Base-by-base conservation (phyloP, 306 rosid genomes). In the Sesbania bispinosa region DNA sequence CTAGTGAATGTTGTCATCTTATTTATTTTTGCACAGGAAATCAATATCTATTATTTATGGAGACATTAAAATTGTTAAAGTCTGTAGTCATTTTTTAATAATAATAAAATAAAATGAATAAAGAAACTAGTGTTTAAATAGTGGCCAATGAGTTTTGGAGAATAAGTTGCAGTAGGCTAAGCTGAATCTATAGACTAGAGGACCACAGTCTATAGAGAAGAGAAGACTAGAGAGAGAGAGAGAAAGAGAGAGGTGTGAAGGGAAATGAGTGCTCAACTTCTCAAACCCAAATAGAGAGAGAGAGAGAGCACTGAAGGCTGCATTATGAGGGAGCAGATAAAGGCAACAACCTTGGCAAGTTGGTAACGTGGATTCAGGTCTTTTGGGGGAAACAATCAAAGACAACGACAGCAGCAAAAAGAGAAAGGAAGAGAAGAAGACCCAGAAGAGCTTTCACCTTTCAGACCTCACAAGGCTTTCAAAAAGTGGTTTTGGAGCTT, bases 291-390 rank as follows among this genome's bases (percentile, higher is more conserved):
- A 76, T 5, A 66, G 46, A 70, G n/a, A n/a, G 55, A 43, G 13
- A 42, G 5, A 43, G 29, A 1, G 7, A 36, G 7, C 10, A 47
- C 23, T n/a, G n/a, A n/a, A n/a, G n/a, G n/a, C n/a, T 78, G 64
- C 82, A 62, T 61, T 60, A 83, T 59, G 79, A 77, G 72, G 38
- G 26, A 74, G 45, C 71, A 26, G 76, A 77, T 36, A 75, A 68
- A 73, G 39, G 79, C 21, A 74, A 52, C 73, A 47, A 61, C 67
- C 76, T 83, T 85, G 79, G 87, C 84, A 84, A 85, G 83, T 88
- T 85, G 89, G 83, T 71, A 85, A 86, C 85, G 88, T 83, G 82
- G 82, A 86, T 85, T 88, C 85, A 75, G 81, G 73, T 79, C 67
- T 26, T 75, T 71, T 35, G 74, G 71, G 78, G 20, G 59, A 76